Conservation (phyloP, 257 asterid genomes). For the Eucommia ulmoides region DNA sequence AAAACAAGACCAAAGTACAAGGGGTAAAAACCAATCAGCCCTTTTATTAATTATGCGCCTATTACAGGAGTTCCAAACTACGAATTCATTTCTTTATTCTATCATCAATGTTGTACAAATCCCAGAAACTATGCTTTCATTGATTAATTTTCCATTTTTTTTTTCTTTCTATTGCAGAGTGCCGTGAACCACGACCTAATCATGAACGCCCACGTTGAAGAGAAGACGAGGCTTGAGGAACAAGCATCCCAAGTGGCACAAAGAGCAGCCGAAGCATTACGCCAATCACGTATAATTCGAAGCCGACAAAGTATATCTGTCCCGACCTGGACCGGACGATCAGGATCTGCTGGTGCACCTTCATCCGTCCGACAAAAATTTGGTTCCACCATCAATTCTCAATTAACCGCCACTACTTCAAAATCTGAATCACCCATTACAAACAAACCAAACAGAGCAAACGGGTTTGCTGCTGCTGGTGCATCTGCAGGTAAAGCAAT, state of each 20-base stretch:
- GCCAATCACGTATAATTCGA: constrained; percentile 80
- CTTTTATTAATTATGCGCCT: too few species aligned
- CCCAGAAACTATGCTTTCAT: too few species aligned
- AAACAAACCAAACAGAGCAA: constrained; percentile 18
- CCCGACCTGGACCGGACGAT: constrained; percentile 95
- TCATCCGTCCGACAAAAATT: constrained; percentile 53
- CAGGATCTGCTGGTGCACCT: constrained; percentile 97
- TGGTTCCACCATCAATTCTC: constrained; percentile 61
- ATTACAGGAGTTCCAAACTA: too few species aligned
- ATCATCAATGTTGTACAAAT: too few species aligned
- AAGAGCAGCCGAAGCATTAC: constrained; percentile 93
- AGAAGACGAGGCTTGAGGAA: constrained; percentile 64
- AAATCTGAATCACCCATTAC: constrained; percentile 22
- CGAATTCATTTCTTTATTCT: too few species aligned
- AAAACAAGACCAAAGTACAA: too few species aligned
- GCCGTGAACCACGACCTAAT: constrained; percentile 92
- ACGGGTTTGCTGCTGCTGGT: constrained; percentile 59
- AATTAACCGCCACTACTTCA: constrained; percentile 28
- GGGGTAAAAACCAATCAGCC: too few species aligned
- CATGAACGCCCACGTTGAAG: constrained; percentile 79
- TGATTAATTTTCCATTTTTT: too few species aligned
- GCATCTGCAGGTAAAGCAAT: constrained; percentile 71
- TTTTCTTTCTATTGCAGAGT: constrained; percentile 60
- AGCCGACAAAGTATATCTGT: constrained; percentile 61
- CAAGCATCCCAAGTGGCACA: constrained; percentile 86